Conservation (phyloP, 108 stramenopile genomes). For the Cyclotella choctawhatcheeana region DNA sequence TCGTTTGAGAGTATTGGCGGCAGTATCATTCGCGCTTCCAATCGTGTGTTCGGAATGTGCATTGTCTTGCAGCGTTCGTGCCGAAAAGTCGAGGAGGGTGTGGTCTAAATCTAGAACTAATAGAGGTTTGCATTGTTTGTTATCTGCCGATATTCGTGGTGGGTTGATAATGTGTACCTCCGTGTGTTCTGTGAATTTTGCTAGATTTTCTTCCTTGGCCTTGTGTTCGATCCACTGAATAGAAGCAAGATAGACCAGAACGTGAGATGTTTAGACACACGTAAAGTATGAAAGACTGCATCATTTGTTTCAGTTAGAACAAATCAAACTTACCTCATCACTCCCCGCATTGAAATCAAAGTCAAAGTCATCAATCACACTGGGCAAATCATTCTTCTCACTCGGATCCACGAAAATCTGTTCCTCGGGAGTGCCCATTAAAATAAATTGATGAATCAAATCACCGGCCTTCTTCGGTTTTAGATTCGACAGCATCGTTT, state of each 20-base stretch:
- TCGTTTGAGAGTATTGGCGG: conserved; percentile 68
- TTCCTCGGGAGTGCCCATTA: conserved; percentile 96
- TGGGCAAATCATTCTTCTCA: conserved; percentile 79
- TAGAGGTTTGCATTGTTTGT: conserved; percentile 65
- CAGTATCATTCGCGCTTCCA: conserved; percentile 27
- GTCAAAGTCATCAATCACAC: conserved; percentile 92
- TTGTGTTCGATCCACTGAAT: conserved; percentile 80
- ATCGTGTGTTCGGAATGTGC: conserved; percentile 17
- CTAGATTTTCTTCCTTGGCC: conserved; percentile 85
- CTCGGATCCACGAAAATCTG: conserved; percentile 91
- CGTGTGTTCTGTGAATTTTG: conserved; percentile 87
- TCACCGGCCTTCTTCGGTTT: conserved; percentile 63
- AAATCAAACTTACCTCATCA: conserved; percentile 29
- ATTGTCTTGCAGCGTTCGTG: conserved; percentile 55
- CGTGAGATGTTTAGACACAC: neutral
- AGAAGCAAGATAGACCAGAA: too few species aligned
- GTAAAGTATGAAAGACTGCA: neutral
- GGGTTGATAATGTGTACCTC: conserved; percentile 87
- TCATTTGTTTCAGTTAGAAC: too few species aligned
- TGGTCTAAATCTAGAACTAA: conserved; percentile 96
- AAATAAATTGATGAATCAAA: conserved; percentile 78
- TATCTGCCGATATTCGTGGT: conserved; percentile 53
- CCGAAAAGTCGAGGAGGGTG: conserved; percentile 91
- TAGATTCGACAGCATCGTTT: conserved; percentile 60
- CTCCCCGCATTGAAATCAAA: conserved; percentile 86